Conservation (phyloP, 2,329 filamentous ascomycete species). For the Epichloe brachyelytri region DNA sequence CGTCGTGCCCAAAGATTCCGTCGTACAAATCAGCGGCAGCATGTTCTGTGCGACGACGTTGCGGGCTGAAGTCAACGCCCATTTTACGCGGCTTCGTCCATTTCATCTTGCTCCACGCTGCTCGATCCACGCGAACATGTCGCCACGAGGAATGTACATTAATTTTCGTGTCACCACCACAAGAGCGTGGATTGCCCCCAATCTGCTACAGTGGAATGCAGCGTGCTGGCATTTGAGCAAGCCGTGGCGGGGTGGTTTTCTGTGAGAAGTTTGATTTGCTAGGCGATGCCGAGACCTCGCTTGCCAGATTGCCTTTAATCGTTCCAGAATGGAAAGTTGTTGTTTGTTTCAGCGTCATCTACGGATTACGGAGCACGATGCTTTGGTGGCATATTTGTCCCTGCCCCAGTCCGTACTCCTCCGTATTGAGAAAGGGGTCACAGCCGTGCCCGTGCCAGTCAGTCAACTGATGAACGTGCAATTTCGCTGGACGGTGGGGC, state of each 20-base stretch:
- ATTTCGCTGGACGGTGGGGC: no score
- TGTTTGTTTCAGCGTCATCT: neutral
- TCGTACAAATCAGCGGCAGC: neutral
- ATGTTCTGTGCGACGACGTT: neutral
- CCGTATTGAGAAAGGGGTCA: no score
- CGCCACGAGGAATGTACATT: neutral
- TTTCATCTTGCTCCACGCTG: neutral
- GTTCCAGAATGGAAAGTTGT: neutral
- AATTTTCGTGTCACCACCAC: neutral
- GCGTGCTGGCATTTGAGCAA: neutral
- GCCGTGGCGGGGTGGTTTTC: no score
- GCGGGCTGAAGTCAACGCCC: neutral
- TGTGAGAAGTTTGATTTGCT: no score
- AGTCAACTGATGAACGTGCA: no score
- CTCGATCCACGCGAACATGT: neutral
- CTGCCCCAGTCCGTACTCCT: no score
- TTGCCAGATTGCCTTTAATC: neutral
- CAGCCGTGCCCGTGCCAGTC: no score
- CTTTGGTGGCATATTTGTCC: no score
- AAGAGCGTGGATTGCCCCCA: neutral
- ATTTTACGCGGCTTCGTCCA: neutral
- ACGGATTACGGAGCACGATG: neutral
- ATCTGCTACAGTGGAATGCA: neutral
- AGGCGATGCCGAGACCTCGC: no score
- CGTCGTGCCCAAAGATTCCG: neutral